Conservation (phyloP, 2,329 filamentous ascomycete species). For the Colletotrichum orbiculare region DNA sequence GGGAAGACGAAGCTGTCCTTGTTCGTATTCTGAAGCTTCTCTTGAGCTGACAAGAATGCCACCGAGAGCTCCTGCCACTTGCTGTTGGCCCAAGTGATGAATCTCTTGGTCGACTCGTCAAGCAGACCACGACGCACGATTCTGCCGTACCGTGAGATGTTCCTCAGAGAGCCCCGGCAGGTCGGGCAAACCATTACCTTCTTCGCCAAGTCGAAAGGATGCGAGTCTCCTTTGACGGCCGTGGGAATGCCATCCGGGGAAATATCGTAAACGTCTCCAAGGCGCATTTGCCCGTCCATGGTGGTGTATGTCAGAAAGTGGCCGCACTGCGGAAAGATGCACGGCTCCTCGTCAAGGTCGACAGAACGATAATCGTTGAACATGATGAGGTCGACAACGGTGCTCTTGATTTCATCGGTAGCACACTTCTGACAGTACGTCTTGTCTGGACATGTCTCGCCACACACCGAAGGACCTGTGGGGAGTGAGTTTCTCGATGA, state of each 20-base stretch:
- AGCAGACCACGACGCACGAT: conserved; percentile 69
- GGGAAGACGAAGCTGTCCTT: neutral
- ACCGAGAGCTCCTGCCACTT: conserved; percentile 48
- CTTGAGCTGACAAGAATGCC: conserved; percentile 42
- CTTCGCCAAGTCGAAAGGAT: conserved; percentile 61
- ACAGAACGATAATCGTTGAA: conserved; percentile 66
- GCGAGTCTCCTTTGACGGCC: conserved; percentile 48
- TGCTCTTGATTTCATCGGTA: conserved; percentile 53
- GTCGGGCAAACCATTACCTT: conserved; percentile 65
- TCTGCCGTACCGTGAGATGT: conserved; percentile 70
- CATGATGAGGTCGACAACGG: conserved; percentile 67
- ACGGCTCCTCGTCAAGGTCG: conserved; percentile 68
- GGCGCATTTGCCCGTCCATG: conserved; percentile 70
- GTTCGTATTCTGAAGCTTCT: conserved; percentile 13
- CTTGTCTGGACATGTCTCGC: conserved; percentile 67
- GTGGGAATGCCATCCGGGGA: conserved; percentile 48
- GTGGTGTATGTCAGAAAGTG: conserved; percentile 70
- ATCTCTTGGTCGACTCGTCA: conserved; percentile 73
- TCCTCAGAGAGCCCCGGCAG: conserved; percentile 69
- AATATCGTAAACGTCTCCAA: conserved; percentile 61
- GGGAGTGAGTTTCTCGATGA: conserved; percentile 16
- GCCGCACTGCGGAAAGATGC: conserved; percentile 71
- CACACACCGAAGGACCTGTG: conserved; percentile 67
- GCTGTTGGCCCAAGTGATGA: conserved; percentile 65
- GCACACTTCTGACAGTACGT: conserved; percentile 69